Base-by-base conservation (phyloP, 805 yeast genomes). In the Ogataea minuta region DNA sequence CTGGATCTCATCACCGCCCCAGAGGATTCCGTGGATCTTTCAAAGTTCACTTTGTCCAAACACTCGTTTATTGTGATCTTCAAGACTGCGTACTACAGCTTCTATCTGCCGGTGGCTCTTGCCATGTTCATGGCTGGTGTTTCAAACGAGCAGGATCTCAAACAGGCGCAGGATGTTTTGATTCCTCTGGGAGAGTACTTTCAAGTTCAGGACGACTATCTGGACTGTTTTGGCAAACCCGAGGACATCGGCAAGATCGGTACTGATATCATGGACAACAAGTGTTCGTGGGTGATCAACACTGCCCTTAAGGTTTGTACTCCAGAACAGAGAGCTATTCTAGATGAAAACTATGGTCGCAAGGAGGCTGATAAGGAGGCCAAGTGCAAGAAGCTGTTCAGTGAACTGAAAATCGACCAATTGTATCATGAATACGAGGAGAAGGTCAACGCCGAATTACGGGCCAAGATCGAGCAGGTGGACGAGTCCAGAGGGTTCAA, bases 161-260 rank as follows among this genome's bases (percentile, higher is more conserved):
- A 85, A 61, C 98, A 91, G 71, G 96, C 88, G 13, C 74, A 72
- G 46, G 93, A 86, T 52, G 80, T 93, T 28, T 74, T 93, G 64
- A 81, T 93, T 49, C 97, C 97, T 41, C 76, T 93, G 52, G 99
- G 99, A 44, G 97, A 93, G 66, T 93, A 93, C 65, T 93, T 93
- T 82, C 99, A 93, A 72, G 87, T 93, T 53, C 99, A 93, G 70
- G 99, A 93, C 62, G 99, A 93, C 65, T 93, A 74, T 70, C 77
- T 93, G 51, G 99, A 93, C 67, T 87, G 96, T 66, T 93, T 87
- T 60, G 99, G 99, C 50, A 88, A 91, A 55, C 96, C 99, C 29
- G 95, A 86, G 60, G 88, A 91, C 58, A 93, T 90, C 59, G 99
- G 99, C 48, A 93, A 93, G 74, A 88, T 93, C 53, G 99, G 99